Base-by-base conservation (phyloP, 169 alveolate genomes). In the Pseudocohnilembus persalinus region DNA sequence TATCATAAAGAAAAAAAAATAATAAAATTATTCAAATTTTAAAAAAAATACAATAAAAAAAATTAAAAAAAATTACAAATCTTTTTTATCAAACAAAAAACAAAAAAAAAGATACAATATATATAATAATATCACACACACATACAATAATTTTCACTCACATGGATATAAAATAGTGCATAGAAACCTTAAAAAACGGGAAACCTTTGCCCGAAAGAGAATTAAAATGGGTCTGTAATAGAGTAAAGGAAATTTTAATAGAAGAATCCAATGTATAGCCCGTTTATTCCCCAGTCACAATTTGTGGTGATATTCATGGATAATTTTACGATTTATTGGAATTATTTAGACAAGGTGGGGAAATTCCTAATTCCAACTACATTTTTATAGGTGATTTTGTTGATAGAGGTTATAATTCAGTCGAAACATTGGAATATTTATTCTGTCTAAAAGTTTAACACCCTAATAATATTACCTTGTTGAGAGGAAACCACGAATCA, bases 221-320 rank as follows among this genome's bases (percentile, higher is more conserved):
- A 27, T 88, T 95, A n/a, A 89, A 94, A 76, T 81, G 84, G 32
- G 85, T 95, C 64, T 93, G 97, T 87, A 97, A 95, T 76, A 90
- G 88, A 78, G 93, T 90, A 27, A 95, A 93, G 82, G 96, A 94
- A 73, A 88, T 94, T 65, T 87, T 96, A n/a, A 91, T 92, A 35
- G 97, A 96, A 83, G 98, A 96, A 82, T 88, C 91, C 73, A 96
- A 94, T 76, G 98, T 94, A 0, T 94, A 93, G 73, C 95, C 96
- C 49, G 97, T 96, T 31, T 85, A 83, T 49, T 94, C 97, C 11
- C 98, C 98, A 24, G 97, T 96, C 32, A 93, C 93, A 24, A 92
- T 95, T 34, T 94, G 97, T 82, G 98, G 98, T 29, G 98, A 95
- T 84, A 95, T 95, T 72, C 96, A 95, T 83, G 98, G 98, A 29